These are phyloP conservation scores for Pythium chondricola DNA, from an alignment of 352 stramenopile genomes.

Conservation along the genomic window DNA sequence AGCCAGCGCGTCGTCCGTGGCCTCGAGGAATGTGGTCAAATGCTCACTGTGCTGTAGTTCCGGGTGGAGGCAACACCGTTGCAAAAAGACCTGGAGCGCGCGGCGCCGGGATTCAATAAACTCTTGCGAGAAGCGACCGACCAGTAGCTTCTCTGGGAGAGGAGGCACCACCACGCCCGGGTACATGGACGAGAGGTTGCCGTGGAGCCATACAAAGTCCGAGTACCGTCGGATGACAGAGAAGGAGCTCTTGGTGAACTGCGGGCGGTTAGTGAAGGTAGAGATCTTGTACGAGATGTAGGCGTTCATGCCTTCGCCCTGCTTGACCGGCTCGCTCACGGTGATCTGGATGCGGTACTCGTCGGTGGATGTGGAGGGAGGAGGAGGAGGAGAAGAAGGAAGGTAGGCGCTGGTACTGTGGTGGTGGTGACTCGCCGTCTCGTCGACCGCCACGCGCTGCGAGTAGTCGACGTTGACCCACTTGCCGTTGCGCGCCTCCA, in stretches of 20 bases:
- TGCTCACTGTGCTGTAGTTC: conserved; percentile 83
- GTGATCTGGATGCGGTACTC: conserved; percentile 63
- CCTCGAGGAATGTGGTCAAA: conserved; percentile 80
- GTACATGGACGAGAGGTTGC: conserved; percentile 80
- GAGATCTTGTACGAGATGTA: conserved; percentile 97
- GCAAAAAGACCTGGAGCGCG: conserved; percentile 75
- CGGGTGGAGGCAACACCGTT: conserved; percentile 70
- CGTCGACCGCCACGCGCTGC: conserved; percentile 51
- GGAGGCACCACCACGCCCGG: conserved; percentile 91
- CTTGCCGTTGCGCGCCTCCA: conserved; percentile 66
- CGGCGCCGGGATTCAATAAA: conserved; percentile 87
- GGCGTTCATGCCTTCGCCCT: conserved; percentile 96
- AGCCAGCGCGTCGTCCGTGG: conserved; percentile 59
- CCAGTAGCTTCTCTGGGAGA: conserved; percentile 94
- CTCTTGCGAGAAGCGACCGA: conserved; percentile 90
- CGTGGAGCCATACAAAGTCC: conserved; percentile 96
- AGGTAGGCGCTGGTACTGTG: background rate
- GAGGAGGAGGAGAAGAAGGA: too few species aligned
- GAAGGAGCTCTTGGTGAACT: conserved; percentile 85
- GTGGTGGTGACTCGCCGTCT: conserved; percentile 7
- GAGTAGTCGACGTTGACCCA: conserved; percentile 87
- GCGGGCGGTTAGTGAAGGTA: conserved; percentile 62
- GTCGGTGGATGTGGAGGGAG: conserved; percentile 1
- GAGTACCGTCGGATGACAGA: conserved; percentile 91
- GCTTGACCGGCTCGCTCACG: conserved; percentile 94